These are phyloP conservation scores for Ramularia collo-cygni DNA, from an alignment of 2,329 filamentous ascomycete genomes.

Conservation along the genomic window DNA sequence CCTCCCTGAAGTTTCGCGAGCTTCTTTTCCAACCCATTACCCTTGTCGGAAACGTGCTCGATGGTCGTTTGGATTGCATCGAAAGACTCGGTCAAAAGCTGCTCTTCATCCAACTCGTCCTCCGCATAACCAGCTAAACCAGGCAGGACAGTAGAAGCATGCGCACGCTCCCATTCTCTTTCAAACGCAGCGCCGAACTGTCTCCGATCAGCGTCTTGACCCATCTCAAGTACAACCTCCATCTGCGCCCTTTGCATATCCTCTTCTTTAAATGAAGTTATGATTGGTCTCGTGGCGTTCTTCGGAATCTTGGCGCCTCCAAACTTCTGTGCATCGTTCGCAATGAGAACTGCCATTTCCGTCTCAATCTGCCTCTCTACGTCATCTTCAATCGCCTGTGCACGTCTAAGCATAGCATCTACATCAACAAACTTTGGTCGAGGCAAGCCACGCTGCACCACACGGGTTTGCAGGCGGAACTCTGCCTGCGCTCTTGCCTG, in stretches of 20 bases:
- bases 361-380: constrained; percentile 63
- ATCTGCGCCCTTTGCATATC: constrained; percentile 68
- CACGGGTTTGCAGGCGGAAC: constrained; percentile 76
- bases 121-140: constrained; percentile 72
- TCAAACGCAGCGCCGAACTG: constrained; percentile 42
- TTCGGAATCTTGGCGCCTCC: constrained; percentile 52
- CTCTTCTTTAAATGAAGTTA: constrained; percentile 63
- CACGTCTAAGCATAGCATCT: constrained; percentile 57
- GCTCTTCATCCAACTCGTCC: constrained; percentile 63
- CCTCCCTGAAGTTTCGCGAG: constrained; percentile 80
- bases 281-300: constrained; percentile 51
- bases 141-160: constrained; percentile 52
- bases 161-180: constrained; percentile 43
- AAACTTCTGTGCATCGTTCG: constrained; percentile 74
- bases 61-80: constrained; percentile 69
- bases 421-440: constrained; percentile 69
- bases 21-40: constrained; percentile 89
- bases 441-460: constrained; percentile 79
- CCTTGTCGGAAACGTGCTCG: constrained; percentile 65
- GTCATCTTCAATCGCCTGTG: constrained; percentile 54
- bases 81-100: constrained; percentile 64
- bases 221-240: constrained; percentile 64
- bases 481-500: constrained; percentile 64
- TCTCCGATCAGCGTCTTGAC: constrained; percentile 37
- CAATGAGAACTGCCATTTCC: constrained; percentile 74